phyloP scores from a whole-genome alignment of 257 asterid genomes.

The Anisodus acutangulus region DNA sequence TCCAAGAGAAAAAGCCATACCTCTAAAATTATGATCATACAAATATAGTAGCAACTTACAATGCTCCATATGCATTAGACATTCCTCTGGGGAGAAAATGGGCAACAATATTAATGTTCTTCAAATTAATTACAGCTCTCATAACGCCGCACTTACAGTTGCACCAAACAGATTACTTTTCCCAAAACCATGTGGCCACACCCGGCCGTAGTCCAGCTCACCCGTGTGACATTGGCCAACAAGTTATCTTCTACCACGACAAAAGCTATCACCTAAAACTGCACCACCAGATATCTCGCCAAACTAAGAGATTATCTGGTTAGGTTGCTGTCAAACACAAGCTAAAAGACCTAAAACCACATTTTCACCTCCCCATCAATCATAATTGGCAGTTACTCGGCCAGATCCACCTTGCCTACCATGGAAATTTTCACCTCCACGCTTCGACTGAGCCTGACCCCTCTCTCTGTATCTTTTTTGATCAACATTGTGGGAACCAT shows the following conservation, averaged over 20 bases:
- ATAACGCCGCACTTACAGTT: slow-evolving; percentile 7
- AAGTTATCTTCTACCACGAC: slow-evolving; percentile 30
- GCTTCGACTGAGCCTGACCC: slow-evolving; percentile 60
- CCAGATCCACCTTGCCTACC: slow-evolving; percentile 54
- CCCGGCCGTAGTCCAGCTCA: slow-evolving; percentile 41
- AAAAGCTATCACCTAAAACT: slow-evolving; percentile 42
- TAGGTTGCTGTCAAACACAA: slow-evolving; percentile 35
- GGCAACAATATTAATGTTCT: slow-evolving; percentile 20
- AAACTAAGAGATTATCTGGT: slow-evolving; percentile 39
- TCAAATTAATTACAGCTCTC: slow-evolving; percentile 27
- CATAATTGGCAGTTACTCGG: slow-evolving; percentile 49
- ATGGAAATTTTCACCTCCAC: slow-evolving; percentile 62
- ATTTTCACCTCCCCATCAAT: slow-evolving; percentile 46
- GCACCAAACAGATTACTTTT: slow-evolving; percentile 21
- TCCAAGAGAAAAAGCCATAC: slow-evolving; percentile 29
- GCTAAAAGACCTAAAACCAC: slow-evolving; percentile 37
- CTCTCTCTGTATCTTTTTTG: slow-evolving; percentile 69
- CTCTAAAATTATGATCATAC: neutral
- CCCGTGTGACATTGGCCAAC: slow-evolving; percentile 45
- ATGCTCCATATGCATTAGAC: slow-evolving; percentile 17
- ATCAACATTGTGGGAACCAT: slow-evolving; percentile 46
- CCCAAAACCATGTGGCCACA: slow-evolving; percentile 23
- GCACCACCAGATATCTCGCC: slow-evolving; percentile 46
- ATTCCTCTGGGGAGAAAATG: slow-evolving; percentile 24
- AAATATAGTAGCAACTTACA: slow-evolving; percentile 21